phyloP scores from a whole-genome alignment of 176 grass and related monocot species.

The Areca catechu region DNA sequence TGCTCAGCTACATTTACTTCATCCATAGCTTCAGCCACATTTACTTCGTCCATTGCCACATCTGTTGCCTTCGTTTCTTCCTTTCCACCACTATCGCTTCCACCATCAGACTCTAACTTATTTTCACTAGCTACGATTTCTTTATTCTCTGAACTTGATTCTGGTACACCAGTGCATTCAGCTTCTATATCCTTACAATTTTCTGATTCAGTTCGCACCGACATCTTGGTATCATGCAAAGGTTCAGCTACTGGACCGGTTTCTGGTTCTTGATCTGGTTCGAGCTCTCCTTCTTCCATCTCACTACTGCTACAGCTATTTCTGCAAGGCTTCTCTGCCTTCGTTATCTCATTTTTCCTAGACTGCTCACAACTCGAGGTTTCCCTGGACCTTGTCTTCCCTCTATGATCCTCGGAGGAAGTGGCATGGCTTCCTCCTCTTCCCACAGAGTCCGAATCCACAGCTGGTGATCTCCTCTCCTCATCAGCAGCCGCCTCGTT shows the following conservation, averaged over 20 bases:
- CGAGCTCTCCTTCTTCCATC: constrained; percentile 92
- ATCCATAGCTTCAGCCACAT: background rate
- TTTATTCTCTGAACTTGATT: constrained; percentile 20
- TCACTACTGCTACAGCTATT: constrained; percentile 28
- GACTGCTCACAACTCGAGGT: constrained; percentile 23
- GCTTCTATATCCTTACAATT: constrained; percentile 17
- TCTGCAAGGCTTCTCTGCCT: constrained; percentile 31
- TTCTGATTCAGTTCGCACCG: constrained; percentile 15
- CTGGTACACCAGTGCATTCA: background rate
- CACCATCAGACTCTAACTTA: constrained; percentile 6
- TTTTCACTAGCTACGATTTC: constrained; percentile 3
- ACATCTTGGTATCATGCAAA: constrained; percentile 10
- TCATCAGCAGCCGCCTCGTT: constrained; percentile 16
- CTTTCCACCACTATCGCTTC: constrained; percentile 1
- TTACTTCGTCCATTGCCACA: background rate
- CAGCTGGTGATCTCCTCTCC: constrained; percentile 27
- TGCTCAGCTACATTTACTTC: background rate
- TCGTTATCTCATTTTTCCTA: constrained; percentile 29
- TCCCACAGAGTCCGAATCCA: constrained; percentile 21
- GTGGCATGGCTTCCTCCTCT: constrained; percentile 26
- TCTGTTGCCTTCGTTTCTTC: constrained; percentile 3
- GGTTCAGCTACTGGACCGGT: constrained; percentile 3
- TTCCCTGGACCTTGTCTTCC: constrained; percentile 12
- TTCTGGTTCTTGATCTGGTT: constrained; percentile 45
- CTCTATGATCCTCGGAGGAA: constrained; percentile 1